Conservation (phyloP, 495 filamentous ascomycete species). For the Trichoderma virens region DNA sequence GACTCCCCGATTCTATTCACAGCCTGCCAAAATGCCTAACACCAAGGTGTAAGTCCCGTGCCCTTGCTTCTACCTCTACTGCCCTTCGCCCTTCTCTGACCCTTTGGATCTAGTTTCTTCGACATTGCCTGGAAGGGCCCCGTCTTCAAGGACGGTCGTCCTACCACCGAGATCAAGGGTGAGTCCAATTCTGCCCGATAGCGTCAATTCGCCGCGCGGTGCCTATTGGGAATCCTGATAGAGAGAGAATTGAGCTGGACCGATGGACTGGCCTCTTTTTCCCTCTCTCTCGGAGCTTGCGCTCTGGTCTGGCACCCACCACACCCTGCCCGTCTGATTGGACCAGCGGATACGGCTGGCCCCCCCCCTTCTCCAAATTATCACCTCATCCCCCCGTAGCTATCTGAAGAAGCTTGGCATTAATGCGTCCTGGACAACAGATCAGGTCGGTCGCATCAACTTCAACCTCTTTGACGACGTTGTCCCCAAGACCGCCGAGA, state of each 20-base stretch:
- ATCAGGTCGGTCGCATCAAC: constrained; percentile 71
- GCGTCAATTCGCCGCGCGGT: neutral
- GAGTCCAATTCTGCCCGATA: constrained; percentile 26
- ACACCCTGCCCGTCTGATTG: neutral
- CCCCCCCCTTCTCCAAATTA: neutral
- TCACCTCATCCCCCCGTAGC: neutral
- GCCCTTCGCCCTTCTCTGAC: constrained; percentile 7
- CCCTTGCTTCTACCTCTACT: neutral
- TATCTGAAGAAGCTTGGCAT: constrained; percentile 11
- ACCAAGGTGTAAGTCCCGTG: constrained; percentile 7
- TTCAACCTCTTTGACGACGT: constrained; percentile 83
- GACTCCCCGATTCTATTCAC: constrained; percentile 11
- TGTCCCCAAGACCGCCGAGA: constrained; percentile 86
- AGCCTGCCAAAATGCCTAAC: constrained; percentile 11
- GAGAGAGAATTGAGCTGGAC: neutral
- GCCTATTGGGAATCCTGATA: neutral
- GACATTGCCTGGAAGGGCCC: constrained; percentile 58
- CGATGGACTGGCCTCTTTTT: neutral
- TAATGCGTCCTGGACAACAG: constrained; percentile 34
- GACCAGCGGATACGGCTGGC: neutral
- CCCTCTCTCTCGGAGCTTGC: no score
- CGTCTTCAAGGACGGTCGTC: constrained; percentile 48
- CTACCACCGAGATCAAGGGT: constrained; percentile 53
- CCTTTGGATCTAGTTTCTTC: constrained; percentile 22
- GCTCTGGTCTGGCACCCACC: no score